Evolutionary conservation across 345 rosid species (phyloP).

Genomic region (Hypericum perforatum): DNA sequence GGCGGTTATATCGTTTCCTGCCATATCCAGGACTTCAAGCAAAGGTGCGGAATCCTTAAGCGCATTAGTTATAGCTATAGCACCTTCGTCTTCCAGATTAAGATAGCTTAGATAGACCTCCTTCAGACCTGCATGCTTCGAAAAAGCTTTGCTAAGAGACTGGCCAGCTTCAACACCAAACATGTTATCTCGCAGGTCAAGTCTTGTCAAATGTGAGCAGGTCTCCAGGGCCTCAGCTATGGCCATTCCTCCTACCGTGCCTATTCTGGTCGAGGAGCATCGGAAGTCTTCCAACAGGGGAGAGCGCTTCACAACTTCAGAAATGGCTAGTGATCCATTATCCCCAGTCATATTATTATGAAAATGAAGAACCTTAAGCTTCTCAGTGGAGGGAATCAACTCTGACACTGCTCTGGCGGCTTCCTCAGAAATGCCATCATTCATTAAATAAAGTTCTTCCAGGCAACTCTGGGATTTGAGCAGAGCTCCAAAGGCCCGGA

Average conservation of each 20-base stretch:
- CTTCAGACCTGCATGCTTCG: slow-evolving; percentile 40
- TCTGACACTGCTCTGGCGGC: slow-evolving; percentile 78
- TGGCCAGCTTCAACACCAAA: slow-evolving; percentile 71
- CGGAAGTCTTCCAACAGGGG: slow-evolving; percentile 59
- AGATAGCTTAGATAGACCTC: slow-evolving; percentile 81
- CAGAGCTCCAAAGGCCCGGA: slow-evolving; percentile 69
- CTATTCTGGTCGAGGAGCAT: slow-evolving; percentile 88
- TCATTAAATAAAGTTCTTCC: slow-evolving; percentile 80
- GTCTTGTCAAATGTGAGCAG: slow-evolving; percentile 57
- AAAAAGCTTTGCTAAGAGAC: slow-evolving; percentile 61
- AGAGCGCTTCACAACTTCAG: slow-evolving; percentile 58
- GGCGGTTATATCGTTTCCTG: slow-evolving; percentile 78
- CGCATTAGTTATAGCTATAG: slow-evolving; percentile 44
- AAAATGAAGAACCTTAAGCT: slow-evolving; percentile 69
- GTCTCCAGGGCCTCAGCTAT: slow-evolving; percentile 61
- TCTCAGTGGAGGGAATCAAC: slow-evolving; percentile 76
- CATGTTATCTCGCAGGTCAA: slow-evolving; percentile 85
- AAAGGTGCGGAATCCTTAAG: slow-evolving; percentile 60
- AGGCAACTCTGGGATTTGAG: slow-evolving; percentile 58
- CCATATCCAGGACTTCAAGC: slow-evolving; percentile 72
- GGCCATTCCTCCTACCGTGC: slow-evolving; percentile 67
- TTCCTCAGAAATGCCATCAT: slow-evolving; percentile 87
- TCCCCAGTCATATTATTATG: slow-evolving; percentile 94
- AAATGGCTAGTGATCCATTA: slow-evolving; percentile 63
- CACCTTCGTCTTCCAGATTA: slow-evolving; percentile 79